phyloP scores from a whole-genome alignment of 2,329 filamentous ascomycete species.

The Colletotrichum abscissum region DNA sequence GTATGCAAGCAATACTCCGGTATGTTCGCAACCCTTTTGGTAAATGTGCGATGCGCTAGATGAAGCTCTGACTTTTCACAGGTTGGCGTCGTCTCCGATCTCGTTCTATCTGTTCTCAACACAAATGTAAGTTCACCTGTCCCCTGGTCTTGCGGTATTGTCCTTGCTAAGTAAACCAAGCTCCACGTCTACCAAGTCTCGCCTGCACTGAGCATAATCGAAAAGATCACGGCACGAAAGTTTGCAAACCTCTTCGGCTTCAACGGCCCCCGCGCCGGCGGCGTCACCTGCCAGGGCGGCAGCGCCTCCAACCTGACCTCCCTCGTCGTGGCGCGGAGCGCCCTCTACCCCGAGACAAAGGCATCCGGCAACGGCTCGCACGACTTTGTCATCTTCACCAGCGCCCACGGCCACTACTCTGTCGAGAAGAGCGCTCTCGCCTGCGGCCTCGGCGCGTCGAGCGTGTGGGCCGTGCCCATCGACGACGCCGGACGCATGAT shows the following conservation, averaged over 20 bases:
- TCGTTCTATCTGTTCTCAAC: constrained; percentile 87
- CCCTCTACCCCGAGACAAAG: constrained; percentile 84
- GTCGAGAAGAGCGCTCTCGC: constrained; percentile 95
- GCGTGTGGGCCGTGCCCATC: constrained; percentile 80
- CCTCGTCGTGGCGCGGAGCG: constrained; percentile 89
- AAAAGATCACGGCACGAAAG: constrained; percentile 81
- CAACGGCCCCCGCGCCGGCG: constrained; percentile 74
- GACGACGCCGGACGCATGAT: constrained; percentile 80
- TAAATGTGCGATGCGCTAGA: background rate
- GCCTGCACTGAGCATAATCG: constrained; percentile 86
- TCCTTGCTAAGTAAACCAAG: constrained; percentile 54
- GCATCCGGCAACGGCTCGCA: constrained; percentile 72
- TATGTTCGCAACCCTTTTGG: constrained; percentile 48
- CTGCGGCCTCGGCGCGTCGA: constrained; percentile 81
- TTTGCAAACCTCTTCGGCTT: constrained; percentile 85
- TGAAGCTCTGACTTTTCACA: constrained; percentile 42
- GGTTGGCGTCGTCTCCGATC: constrained; percentile 86
- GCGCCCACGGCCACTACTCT: constrained; percentile 91
- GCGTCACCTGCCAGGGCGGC: constrained; percentile 84
- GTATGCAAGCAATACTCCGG: constrained; percentile 89
- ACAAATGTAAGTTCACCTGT: constrained; percentile 75
- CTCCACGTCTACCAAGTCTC: constrained; percentile 95
- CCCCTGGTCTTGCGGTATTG: background rate
- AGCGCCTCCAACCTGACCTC: constrained; percentile 87
- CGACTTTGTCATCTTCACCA: constrained; percentile 87